Evolutionary conservation across 2,329 filamentous ascomycete species (phyloP).

Genomic region (Tolypocladium tropicale): DNA sequence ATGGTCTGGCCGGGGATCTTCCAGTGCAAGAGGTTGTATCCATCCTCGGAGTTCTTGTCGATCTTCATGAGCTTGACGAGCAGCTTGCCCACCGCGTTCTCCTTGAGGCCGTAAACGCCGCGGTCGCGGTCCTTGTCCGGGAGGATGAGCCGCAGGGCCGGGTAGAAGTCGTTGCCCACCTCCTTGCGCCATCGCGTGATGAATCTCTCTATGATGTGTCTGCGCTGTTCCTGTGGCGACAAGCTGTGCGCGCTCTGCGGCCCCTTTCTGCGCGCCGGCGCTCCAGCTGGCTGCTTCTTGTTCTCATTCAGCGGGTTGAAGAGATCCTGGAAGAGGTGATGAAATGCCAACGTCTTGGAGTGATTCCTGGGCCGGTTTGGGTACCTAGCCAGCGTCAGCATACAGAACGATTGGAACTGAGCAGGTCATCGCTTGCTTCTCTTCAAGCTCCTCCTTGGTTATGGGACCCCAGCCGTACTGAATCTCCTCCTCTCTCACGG

Average conservation of each 20-base stretch:
- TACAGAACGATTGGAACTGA: neutral
- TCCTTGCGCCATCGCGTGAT: constrained; percentile 78
- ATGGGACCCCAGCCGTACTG: constrained; percentile 35
- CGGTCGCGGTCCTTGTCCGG: constrained; percentile 89
- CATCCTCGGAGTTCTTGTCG: constrained; percentile 82
- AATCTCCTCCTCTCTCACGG: constrained; percentile 37
- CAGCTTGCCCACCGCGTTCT: constrained; percentile 80
- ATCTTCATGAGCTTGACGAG: constrained; percentile 92
- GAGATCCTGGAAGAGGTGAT: constrained; percentile 62
- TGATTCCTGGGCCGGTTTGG: constrained; percentile 76
- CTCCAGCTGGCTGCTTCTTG: constrained; percentile 61
- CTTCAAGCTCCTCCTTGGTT: constrained; percentile 31
- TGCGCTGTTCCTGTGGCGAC: constrained; percentile 67
- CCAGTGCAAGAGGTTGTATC: constrained; percentile 78
- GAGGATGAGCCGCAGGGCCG: constrained; percentile 80
- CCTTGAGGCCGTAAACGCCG: constrained; percentile 88
- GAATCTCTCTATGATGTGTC: constrained; percentile 76
- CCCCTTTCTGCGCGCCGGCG: constrained; percentile 45
- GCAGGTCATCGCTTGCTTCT: constrained; percentile 22
- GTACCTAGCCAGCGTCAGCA: constrained; percentile 42
- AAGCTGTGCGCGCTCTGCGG: constrained; percentile 47
- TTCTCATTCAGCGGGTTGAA: constrained; percentile 76
- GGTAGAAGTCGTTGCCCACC: constrained; percentile 88
- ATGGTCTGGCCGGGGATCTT: constrained; percentile 68
- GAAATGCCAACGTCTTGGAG: constrained; percentile 70